Conservation (phyloP, 352 stramenopile species). For the Phytophthora fragariaefolia region DNA sequence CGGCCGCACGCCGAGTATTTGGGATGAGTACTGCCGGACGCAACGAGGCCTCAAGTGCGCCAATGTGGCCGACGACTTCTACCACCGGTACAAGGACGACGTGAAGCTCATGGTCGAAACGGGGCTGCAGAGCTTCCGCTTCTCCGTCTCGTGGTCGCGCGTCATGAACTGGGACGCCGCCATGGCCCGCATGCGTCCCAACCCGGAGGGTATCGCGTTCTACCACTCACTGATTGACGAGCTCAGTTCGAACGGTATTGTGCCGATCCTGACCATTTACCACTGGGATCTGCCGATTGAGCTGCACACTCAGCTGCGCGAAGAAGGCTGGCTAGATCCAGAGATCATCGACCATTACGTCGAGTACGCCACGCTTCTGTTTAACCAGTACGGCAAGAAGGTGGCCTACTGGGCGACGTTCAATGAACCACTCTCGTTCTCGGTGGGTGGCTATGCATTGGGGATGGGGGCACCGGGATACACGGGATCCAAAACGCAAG, state of each 20-base stretch:
- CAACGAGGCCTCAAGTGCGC: conserved; percentile 72
- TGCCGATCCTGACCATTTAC: conserved; percentile 10
- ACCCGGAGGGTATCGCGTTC: conserved; percentile 86
- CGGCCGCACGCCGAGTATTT: conserved; percentile 80
- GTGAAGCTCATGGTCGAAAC: conserved; percentile 90
- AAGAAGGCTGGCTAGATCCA: conserved; percentile 65
- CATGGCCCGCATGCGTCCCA: conserved; percentile 48
- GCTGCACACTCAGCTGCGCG: conserved; percentile 61
- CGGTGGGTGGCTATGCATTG: conserved; percentile 80
- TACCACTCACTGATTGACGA: conserved; percentile 91
- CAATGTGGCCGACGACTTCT: conserved; percentile 91
- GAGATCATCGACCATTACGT: conserved; percentile 68
- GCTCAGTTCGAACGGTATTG: conserved; percentile 42
- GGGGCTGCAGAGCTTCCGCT: conserved; percentile 89
- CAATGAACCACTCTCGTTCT: conserved; percentile 91
- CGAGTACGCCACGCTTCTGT: conserved; percentile 90
- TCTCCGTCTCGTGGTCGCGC: conserved; percentile 91
- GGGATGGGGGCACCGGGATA: conserved; percentile 49
- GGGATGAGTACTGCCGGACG: conserved; percentile 85
- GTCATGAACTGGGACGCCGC: conserved; percentile 79
- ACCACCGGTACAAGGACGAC: conserved; percentile 89
- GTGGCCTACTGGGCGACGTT: conserved; percentile 94
- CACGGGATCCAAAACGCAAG: conserved; percentile 38
- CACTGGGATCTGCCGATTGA: conserved; percentile 87
- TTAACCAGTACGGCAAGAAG: conserved; percentile 87